Base-by-base conservation (phyloP, 1,284 basidiomycete species). In the Cystobasidium pallidum region DNA sequence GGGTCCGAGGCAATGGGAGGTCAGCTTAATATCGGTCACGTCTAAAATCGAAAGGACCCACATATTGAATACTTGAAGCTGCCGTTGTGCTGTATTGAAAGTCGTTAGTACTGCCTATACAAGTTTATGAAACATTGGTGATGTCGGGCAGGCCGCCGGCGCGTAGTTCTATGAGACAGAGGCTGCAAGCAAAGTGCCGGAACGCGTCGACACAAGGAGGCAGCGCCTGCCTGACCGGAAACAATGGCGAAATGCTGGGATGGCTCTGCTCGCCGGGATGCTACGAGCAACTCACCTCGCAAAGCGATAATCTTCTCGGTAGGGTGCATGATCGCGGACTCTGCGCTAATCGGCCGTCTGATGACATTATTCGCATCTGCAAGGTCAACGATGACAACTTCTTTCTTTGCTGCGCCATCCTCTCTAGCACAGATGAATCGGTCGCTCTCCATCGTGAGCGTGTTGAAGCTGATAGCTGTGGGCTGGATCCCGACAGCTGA, bases 251-350 rank as follows among this genome's bases (percentile, higher is more conserved):
- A 8, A 17, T 55, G 52, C 52, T 55, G 52, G 8, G 52, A 55
- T 55, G 24, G 11, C 6, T 11, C 26, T 39, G 75, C 39, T 28
- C 24, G 36, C 7, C 36, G 36, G 36, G 36, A 39, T 39, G 36
- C 2, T 19, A 30, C 58, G n/a, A 19, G 47, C 43, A 49, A 51
- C 87, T 77, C 76, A 90, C 92, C 89, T 85, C 95, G 95, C 74
- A 99, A 83, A 11, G 96, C 96, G 73, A 99, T 88, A 82, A 99
- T 94, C 87, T 97, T 98, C 84, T 96, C 89, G 78, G 88, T 87
- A 30, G 93, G 93, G 82, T 98, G 94, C 95, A 99, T 99, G 80
- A 99, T 97, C 75, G 96, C 95, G 71, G 92, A 94, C 82, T 99
- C 96, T 88, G 86, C 96, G 28, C 92, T 92, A 80, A 99, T 99